phyloP scores from a whole-genome alignment of 192 early-diverging fungal genomes.

The Linnemannia zychae region DNA sequence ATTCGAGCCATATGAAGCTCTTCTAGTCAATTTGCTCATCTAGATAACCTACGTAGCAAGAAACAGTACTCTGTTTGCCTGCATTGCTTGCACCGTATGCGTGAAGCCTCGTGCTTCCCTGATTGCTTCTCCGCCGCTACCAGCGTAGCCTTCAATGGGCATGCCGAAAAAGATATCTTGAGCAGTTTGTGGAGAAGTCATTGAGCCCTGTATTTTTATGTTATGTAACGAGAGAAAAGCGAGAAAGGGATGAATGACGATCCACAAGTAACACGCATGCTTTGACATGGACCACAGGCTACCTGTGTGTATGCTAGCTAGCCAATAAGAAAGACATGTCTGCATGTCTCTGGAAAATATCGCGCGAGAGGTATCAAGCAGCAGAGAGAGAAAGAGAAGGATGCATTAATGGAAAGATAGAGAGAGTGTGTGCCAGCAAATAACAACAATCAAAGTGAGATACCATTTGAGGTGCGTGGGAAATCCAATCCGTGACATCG shows the following conservation, averaged over 20 bases:
- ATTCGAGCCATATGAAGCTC: too few relatives aligned
- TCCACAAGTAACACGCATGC: too few relatives aligned
- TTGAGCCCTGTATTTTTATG: neutral
- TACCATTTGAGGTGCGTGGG: conserved; percentile 6
- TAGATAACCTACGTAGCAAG: too few relatives aligned
- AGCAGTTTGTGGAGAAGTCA: neutral
- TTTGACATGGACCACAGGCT: too few relatives aligned
- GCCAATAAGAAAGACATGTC: neutral
- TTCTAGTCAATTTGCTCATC: too few relatives aligned
- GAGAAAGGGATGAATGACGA: neutral
- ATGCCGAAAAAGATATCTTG: neutral
- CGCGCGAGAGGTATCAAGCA: too few relatives aligned
- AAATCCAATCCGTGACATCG: neutral
- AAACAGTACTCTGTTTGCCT: too few relatives aligned
- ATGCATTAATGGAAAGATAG: neutral
- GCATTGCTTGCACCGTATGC: too few relatives aligned
- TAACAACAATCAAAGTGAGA: neutral
- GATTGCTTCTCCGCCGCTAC: neutral
- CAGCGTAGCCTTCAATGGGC: neutral
- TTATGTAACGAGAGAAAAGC: neutral
- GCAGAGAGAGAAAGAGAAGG: neutral
- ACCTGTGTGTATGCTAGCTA: neutral
- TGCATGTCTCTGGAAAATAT: neutral
- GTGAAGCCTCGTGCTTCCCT: too few relatives aligned
- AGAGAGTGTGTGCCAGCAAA: neutral